Evolutionary conservation across 1,284 basidiomycete genomes (phyloP).

Genomic region (Ganoderma resinaceum): DNA sequence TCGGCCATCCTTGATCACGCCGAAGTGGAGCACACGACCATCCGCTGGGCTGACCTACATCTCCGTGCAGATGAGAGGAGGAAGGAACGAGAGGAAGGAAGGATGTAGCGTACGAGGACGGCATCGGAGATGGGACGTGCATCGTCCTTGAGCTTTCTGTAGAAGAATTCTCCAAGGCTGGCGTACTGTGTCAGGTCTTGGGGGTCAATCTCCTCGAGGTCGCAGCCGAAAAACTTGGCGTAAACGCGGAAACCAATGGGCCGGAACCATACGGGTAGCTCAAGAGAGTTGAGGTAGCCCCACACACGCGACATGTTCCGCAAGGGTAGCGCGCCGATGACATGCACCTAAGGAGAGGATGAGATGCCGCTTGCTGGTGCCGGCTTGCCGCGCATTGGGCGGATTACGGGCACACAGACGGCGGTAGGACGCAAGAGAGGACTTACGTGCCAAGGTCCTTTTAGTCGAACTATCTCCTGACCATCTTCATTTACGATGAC

Average conservation of each 20-base stretch:
- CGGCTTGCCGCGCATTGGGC: background rate
- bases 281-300: slow-evolving; percentile 94
- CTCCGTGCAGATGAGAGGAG: background rate
- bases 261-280: slow-evolving; percentile 94
- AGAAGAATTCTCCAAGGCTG: slow-evolving; percentile 95
- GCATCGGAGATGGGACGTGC: slow-evolving; percentile 83
- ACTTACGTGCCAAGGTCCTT: slow-evolving; percentile 95
- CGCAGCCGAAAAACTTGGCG: slow-evolving; percentile 89
- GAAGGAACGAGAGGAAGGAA: background rate
- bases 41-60: slow-evolving; percentile 90
- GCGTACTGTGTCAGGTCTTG: slow-evolving; percentile 82
- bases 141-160: slow-evolving; percentile 86
- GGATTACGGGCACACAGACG: background rate
- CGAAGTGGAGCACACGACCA: slow-evolving; percentile 93
- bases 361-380: background rate
- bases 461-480: slow-evolving; percentile 74
- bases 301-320: slow-evolving; percentile 94
- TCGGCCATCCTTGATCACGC: slow-evolving; percentile 80
- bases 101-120: slow-evolving; percentile 64
- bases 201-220: slow-evolving; percentile 90
- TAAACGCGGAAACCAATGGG: slow-evolving; percentile 90
- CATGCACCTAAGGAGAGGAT: slow-evolving; percentile 75
- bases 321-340: slow-evolving; percentile 93
- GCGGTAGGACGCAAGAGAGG: background rate
- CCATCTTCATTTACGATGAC: slow-evolving; percentile 81